Evolutionary conservation across 2,329 filamentous ascomycete genomes (phyloP).

Genomic region (Cercospora brassicicola): DNA sequence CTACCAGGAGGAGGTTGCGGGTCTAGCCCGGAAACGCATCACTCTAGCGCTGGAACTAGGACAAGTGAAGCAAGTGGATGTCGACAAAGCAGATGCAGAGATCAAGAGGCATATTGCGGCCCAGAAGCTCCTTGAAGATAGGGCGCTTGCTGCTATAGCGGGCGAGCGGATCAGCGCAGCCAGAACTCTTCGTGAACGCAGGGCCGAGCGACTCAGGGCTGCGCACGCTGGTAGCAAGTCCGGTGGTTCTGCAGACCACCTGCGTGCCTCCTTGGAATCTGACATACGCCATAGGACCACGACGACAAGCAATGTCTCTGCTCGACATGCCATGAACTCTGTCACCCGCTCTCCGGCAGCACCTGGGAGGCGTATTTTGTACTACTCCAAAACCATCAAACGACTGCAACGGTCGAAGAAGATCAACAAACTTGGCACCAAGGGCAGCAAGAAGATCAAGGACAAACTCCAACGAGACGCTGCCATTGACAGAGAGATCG

Average conservation of each 20-base stretch:
- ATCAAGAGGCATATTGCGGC: background rate
- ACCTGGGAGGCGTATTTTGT: background rate
- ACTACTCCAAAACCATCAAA: background rate
- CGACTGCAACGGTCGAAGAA: background rate
- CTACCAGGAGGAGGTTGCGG: background rate
- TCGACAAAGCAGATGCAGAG: background rate
- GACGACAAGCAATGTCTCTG: background rate
- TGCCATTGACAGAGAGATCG: background rate
- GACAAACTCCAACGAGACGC: background rate
- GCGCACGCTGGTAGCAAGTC: background rate
- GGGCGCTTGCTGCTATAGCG: background rate
- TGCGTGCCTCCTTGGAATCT: background rate
- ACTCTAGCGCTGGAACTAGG: conserved; percentile 8
- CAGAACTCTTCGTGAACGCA: background rate
- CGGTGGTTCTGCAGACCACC: background rate
- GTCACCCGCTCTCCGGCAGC: background rate
- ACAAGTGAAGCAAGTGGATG: background rate
- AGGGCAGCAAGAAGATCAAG: background rate
- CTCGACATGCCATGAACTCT: background rate
- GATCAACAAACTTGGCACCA: background rate
- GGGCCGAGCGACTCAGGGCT: background rate
- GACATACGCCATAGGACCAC: background rate
- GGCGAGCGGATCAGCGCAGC: background rate
- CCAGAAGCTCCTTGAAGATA: background rate
- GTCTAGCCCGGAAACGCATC: background rate